Conservation (phyloP, 208 protist genomes). For the Wallacemonas collosoma region DNA sequence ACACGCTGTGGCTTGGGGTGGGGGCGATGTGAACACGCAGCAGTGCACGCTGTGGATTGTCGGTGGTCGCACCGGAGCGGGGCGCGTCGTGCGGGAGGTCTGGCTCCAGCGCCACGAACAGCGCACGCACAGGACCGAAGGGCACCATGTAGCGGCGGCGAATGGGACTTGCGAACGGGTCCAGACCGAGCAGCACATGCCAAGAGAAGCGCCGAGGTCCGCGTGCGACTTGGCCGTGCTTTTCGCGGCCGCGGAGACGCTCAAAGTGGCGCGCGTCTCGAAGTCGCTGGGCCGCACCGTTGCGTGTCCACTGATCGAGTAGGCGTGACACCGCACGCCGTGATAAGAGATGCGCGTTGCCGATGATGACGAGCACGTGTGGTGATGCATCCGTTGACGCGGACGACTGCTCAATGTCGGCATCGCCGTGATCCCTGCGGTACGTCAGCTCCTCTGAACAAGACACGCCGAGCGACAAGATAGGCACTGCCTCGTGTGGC, state of each 20-base stretch:
- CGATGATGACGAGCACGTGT: constrained; percentile 35
- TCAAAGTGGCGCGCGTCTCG: not conserved
- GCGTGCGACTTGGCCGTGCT: too few species aligned
- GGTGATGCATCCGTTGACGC: not conserved
- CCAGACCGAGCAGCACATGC: constrained; percentile 24
- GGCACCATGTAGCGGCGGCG: constrained; percentile 28
- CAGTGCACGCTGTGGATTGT: not conserved
- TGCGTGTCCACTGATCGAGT: constrained; percentile 81
- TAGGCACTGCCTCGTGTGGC: constrained; percentile 13
- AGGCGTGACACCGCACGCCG: constrained; percentile 52
- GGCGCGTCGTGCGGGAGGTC: not conserved
- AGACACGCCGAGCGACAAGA: constrained; percentile 36
- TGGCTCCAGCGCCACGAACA: constrained; percentile 42
- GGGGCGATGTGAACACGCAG: not conserved
- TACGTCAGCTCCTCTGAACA: not conserved
- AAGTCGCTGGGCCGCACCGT: constrained; percentile 32
- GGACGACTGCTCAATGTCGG: too few species aligned
- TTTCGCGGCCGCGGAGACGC: not conserved
- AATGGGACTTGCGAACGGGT: constrained; percentile 22
- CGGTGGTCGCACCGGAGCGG: not conserved
- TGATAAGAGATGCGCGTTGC: constrained; percentile 69
- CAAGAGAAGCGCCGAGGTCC: constrained; percentile 13
- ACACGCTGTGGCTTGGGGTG: constrained; percentile 21
- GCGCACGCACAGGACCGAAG: constrained; percentile 48
- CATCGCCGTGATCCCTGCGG: too few species aligned